phyloP scores from a whole-genome alignment of 2,329 filamentous ascomycete species.

The Epicoccum sorghinum region DNA sequence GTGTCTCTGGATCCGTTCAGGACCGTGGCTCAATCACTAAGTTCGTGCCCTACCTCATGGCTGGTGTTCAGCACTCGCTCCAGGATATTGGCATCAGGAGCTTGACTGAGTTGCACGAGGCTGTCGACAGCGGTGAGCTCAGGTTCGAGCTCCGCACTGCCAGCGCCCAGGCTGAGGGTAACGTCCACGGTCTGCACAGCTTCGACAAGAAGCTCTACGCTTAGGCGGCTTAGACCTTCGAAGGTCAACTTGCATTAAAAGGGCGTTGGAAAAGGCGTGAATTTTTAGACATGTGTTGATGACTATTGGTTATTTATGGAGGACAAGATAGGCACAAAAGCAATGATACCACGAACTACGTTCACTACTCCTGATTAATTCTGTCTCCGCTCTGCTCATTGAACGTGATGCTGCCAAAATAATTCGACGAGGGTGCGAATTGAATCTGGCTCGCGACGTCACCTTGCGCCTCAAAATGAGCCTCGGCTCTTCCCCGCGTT shows the following conservation, averaged over 20 bases:
- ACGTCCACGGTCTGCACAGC: slow-evolving; percentile 94
- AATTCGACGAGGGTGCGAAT: neutral
- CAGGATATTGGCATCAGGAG: slow-evolving; percentile 92
- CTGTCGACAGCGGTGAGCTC: slow-evolving; percentile 74
- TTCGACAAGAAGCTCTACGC: slow-evolving; percentile 99
- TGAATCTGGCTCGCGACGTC: neutral
- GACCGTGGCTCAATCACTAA: slow-evolving; percentile 87
- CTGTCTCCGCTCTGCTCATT: neutral
- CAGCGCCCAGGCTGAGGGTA: slow-evolving; percentile 94
- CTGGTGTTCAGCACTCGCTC: slow-evolving; percentile 95
- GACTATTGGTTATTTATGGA: slow-evolving; percentile 34
- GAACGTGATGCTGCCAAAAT: slow-evolving; percentile 8
- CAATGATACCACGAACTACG: slow-evolving; percentile 44
- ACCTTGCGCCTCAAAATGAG: slow-evolving; percentile 17
- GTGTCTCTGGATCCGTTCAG: slow-evolving; percentile 85
- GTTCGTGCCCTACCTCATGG: slow-evolving; percentile 94
- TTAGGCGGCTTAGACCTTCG: slow-evolving; percentile 51
- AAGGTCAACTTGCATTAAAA: slow-evolving; percentile 35
- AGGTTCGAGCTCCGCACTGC: slow-evolving; percentile 94
- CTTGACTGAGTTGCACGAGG: slow-evolving; percentile 75
- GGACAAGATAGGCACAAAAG: slow-evolving; percentile 40
- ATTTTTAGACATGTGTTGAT: slow-evolving; percentile 27
- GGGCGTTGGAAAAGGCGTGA: slow-evolving; percentile 32
- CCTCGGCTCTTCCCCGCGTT: slow-evolving; percentile 45
- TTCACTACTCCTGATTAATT: slow-evolving; percentile 11